phyloP scores from a whole-genome alignment of 768 basidiomycete genomes.

The Amanita exitialis region DNA sequence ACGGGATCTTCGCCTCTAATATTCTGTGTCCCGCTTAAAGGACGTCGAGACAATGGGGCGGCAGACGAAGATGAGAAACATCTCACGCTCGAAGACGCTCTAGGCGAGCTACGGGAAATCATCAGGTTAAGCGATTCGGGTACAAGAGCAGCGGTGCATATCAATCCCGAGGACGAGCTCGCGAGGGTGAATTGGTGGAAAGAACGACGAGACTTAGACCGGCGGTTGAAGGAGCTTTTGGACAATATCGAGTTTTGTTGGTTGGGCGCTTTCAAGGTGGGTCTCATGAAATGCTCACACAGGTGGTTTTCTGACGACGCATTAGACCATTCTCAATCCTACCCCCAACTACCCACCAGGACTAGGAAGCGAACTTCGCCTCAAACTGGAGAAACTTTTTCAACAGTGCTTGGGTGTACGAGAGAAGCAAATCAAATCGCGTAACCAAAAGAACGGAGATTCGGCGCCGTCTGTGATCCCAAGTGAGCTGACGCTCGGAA shows the following conservation, averaged over 20 bases:
- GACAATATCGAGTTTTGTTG: constrained; percentile 91
- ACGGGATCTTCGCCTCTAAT: constrained; percentile 48
- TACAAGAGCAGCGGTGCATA: constrained; percentile 59
- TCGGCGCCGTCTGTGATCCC: constrained; percentile 22
- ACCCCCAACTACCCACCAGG: constrained; percentile 31
- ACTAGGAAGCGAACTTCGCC: constrained; percentile 46
- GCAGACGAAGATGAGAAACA: constrained; percentile 59
- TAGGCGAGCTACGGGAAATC: constrained; percentile 69
- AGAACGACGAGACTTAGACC: constrained; percentile 65
- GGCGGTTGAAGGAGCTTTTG: constrained; percentile 60
- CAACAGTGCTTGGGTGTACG: constrained; percentile 47
- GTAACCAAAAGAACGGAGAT: constrained; percentile 22
- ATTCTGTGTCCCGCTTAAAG: constrained; percentile 84
- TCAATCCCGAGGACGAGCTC: constrained; percentile 57
- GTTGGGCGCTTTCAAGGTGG: constrained; percentile 95
- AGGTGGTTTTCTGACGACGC: neutral
- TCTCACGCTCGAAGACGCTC: constrained; percentile 66
- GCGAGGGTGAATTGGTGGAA: constrained; percentile 83
- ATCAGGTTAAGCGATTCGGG: constrained; percentile 70
- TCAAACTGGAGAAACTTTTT: constrained; percentile 68
- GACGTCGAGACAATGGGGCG: constrained; percentile 62
- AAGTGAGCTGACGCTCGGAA: constrained; percentile 50
- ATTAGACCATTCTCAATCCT: constrained; percentile 54
- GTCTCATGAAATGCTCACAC: constrained; percentile 8
- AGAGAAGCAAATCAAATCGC: constrained; percentile 49